Evolutionary conservation across 805 yeast species (phyloP), one percentile per base, ranked within the genome.

Genomic region (Candida tammaniensis): DNA sequence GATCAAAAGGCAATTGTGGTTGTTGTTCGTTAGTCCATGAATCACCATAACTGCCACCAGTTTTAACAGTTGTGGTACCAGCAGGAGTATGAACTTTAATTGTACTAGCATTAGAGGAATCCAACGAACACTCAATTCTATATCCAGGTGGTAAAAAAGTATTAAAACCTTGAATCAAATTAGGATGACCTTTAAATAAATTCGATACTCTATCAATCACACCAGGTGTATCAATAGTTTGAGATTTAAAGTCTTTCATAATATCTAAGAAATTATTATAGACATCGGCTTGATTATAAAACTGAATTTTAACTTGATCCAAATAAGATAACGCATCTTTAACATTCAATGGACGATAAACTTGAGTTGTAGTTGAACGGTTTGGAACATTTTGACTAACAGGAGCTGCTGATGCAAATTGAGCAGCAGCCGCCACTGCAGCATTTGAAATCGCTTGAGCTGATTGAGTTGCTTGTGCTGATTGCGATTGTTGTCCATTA

Each of bases 181-280:
- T 78, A 1, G 96, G 96, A 59, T 88, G 96, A 10, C 97, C 98
- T 43, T 89, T 77, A 59, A 93, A 93, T 36, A 93, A 66, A 1
- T 84, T 75, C 0, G 96, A 86, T 1, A 93, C 98, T 39, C 98
- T 72, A 57, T 91, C 96, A 55, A 93, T 93, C 18, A 93, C 99
- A 22, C 98, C 99, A 0, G 98, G 98, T 0, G 99, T 93, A 58
- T 93, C 98, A 50, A 93, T 89, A 42, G 80, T 78, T 65, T 91
- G 97, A 35, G 94, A 82, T 68, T 94, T 94, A 68, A 93, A 94
- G 56, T 94, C 99, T 67, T 94, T 94, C 99, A 93, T 93, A 45
- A 93, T 91, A 56, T 93, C 99, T 53, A 93, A 72, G 53, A 94
- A 93, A 59, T 86, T 88, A 60, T 93, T 93, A 70, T 93, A 93